phyloP scores from a whole-genome alignment of 768 basidiomycete species.

The Xanthoconium purpureum region DNA sequence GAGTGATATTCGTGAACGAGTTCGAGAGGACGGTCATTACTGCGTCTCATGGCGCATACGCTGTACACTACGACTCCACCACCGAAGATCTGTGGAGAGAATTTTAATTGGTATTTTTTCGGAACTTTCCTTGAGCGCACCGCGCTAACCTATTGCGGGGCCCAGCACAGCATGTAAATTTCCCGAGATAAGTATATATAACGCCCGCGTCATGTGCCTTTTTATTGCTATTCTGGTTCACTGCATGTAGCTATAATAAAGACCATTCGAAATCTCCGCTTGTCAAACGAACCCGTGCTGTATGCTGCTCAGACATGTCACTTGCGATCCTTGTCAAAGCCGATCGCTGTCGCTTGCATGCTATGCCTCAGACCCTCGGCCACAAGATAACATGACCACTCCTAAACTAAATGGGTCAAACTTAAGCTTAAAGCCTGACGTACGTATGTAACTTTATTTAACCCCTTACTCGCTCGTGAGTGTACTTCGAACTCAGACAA shows the following conservation, averaged over 20 bases:
- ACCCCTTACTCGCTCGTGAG: background rate
- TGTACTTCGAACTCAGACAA: conserved; percentile 19
- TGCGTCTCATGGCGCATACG: conserved; percentile 35
- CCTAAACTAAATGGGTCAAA: conserved; percentile 11
- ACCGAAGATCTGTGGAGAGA: conserved; percentile 34
- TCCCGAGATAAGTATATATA: too few relatives aligned
- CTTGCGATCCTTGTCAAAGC: background rate
- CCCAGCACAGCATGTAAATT: too few relatives aligned
- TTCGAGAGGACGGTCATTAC: conserved; percentile 51
- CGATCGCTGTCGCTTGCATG: conserved; percentile 2
- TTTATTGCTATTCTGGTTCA: conserved; percentile 14
- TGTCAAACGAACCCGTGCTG: background rate
- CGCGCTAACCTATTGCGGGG: background rate
- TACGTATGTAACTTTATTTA: conserved; percentile 21
- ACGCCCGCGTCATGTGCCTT: conserved; percentile 1
- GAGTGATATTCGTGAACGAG: conserved; percentile 60
- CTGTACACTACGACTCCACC: conserved; percentile 24
- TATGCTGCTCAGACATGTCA: background rate
- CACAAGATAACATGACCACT: conserved; percentile 4
- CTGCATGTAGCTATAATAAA: conserved; percentile 19
- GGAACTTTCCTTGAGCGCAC: background rate
- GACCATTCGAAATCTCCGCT: conserved; percentile 4
- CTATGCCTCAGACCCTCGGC: background rate
- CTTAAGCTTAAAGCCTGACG: conserved; percentile 24
- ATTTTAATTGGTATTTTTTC: conserved; percentile 21